Conservation (phyloP, 257 asterid genomes). For the Nicotiana tabacum region DNA sequence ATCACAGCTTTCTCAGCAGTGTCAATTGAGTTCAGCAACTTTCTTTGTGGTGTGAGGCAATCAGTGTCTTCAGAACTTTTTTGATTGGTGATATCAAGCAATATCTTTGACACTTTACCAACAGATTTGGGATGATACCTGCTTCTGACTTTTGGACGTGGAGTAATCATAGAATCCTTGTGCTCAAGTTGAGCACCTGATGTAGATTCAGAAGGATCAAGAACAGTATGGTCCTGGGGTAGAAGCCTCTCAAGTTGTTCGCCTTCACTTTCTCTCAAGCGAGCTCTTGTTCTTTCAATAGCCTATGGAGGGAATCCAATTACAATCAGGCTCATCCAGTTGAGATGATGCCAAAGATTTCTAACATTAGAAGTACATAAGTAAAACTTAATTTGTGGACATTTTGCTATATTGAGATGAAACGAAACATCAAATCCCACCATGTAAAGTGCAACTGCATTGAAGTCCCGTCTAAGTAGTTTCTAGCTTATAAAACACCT, state of each 20-base stretch:
- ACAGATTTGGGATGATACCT: slow-evolving; percentile 31
- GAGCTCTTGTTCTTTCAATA: slow-evolving; percentile 53
- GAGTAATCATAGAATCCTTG: slow-evolving; percentile 31
- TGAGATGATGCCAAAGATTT: background rate
- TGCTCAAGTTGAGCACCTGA: slow-evolving; percentile 64
- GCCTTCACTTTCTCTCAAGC: slow-evolving; percentile 47
- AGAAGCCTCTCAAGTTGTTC: slow-evolving; percentile 44
- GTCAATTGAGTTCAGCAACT: slow-evolving; percentile 62
- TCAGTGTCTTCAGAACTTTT: slow-evolving; percentile 28
- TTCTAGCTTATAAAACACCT: background rate
- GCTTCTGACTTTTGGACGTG: slow-evolving; percentile 30
- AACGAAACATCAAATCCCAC: background rate
- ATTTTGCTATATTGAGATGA: background rate
- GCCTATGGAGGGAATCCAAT: slow-evolving; percentile 29
- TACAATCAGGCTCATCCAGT: background rate
- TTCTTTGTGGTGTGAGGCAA: slow-evolving; percentile 59
- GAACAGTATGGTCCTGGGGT: slow-evolving; percentile 39
- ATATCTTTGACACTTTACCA: slow-evolving; percentile 63
- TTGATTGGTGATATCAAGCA: slow-evolving; percentile 53
- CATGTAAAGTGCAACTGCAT: background rate
- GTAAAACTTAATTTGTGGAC: background rate
- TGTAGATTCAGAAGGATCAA: slow-evolving; percentile 36
- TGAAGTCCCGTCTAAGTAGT: background rate
- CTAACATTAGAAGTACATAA: background rate
- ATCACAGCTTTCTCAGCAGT: slow-evolving; percentile 60